Conservation (phyloP, 78 protist species). For the Mastigamoeba balamuthi region DNA sequence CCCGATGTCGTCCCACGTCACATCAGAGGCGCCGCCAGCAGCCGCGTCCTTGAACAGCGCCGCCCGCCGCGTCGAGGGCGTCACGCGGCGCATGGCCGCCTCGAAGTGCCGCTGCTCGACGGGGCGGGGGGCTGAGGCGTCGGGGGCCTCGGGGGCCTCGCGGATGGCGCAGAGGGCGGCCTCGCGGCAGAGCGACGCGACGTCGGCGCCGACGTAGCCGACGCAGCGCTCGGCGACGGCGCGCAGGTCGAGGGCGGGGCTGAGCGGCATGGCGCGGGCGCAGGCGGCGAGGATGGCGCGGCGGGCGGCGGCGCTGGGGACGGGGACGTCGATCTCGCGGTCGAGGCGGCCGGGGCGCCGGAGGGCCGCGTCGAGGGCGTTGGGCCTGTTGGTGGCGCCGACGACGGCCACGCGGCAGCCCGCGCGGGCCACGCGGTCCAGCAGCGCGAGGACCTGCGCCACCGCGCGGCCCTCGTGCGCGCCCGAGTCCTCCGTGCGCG, state of each 20-base stretch:
- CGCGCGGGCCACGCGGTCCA: conserved; percentile 88
- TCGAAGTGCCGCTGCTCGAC: neutral
- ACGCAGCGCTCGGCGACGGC: neutral
- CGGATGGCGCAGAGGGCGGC: conserved; percentile 34
- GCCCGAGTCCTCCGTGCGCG: conserved; percentile 29
- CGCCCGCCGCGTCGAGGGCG: neutral
- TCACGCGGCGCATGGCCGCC: neutral
- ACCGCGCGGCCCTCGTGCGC: conserved; percentile 65
- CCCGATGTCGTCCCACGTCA: conserved; percentile 69
- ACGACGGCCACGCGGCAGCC: conserved; percentile 71
- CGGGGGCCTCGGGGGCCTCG: neutral
- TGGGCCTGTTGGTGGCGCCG: conserved; percentile 87
- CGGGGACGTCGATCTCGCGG: conserved; percentile 25
- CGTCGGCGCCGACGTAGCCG: conserved; percentile 67
- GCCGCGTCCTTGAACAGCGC: neutral
- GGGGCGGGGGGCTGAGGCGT: neutral
- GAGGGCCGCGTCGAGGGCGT: conserved; percentile 87
- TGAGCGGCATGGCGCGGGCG: neutral
- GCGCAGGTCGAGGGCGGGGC: neutral
- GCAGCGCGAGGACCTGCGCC: conserved; percentile 93
- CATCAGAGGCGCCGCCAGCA: neutral
- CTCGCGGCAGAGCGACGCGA: conserved; percentile 53
- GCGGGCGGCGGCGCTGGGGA: conserved; percentile 32
- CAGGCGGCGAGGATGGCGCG: neutral
- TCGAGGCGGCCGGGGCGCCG: conserved; percentile 94